Evolutionary conservation across 163 green algal species (phyloP), one percentile per base, ranked within the genome.

Genomic region (Coccomyxa subellipsoidea): DNA sequence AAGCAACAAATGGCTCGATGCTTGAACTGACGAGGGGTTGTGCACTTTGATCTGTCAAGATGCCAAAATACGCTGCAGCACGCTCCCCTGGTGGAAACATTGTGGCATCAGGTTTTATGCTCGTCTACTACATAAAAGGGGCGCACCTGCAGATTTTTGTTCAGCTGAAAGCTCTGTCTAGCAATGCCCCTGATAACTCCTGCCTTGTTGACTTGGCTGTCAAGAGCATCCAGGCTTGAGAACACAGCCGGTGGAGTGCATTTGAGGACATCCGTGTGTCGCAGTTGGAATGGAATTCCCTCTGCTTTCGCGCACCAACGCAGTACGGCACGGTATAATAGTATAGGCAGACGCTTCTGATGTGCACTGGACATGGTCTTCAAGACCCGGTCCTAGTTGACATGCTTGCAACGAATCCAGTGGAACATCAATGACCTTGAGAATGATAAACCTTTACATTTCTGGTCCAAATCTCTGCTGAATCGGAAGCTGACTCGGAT

Each of bases 231-330:
- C 23, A 59, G 47, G 23, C 47, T 59, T 1, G 47, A 59, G 23
- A 59, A 59, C 4, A 59, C 47, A 59, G 47, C 47, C 23, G 47
- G 47, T 59, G 15, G 15, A 59, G 47, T 59, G 47, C 47, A 59
- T 18, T 59, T 59, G 47, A 59, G 47, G 47, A 59, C 23, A 8
- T 59, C 47, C 5, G 47, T 59, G 47, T 59, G 47, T 59, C 66
- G 66, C 27, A 73, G 66, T n/a, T 73, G 66, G n/a, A 73, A 73
- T n/a, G 66, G 66, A 34, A 73, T 23, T 32, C 66, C 66, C 32
- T 34, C 29, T 34, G 66, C 27, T 32, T 34, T 73, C 21, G 31
- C 27, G 4, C 29, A 34, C 66, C 66, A 73, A 1, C 66, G 31
- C 66, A 73, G 8, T 10, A 73, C 10, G n/a, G 29, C n/a, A 18